Evolutionary conservation across 306 rosid species (phyloP).

Genomic region (Sindora glabra): DNA sequence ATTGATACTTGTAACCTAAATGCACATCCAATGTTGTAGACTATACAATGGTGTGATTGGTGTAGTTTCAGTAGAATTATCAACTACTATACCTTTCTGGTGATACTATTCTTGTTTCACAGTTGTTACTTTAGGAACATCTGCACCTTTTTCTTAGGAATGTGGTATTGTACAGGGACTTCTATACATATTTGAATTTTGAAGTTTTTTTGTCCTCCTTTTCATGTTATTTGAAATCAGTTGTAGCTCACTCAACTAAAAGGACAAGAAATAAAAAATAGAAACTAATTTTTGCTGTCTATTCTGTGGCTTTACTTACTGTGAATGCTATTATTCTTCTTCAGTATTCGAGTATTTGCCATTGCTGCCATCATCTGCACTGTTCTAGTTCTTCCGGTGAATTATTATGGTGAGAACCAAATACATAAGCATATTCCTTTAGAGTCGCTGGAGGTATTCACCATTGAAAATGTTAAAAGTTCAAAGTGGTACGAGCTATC

Average conservation of each 20-base stretch:
- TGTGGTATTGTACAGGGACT: background rate
- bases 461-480: conserved; percentile 72
- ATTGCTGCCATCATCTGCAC: conserved; percentile 61
- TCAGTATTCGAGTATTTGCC: conserved; percentile 72
- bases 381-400: conserved; percentile 80
- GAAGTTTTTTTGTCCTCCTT: no score
- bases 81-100: background rate
- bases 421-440: conserved; percentile 42
- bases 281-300: conserved; percentile 8
- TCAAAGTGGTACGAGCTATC: conserved; percentile 60
- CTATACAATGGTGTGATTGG: no score
- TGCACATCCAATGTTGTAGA: no score
- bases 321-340: conserved; percentile 14
- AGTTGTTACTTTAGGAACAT: background rate
- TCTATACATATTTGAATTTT: background rate
- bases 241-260: background rate
- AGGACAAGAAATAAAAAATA: background rate
- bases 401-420: conserved; percentile 57
- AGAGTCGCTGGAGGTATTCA: conserved; percentile 67
- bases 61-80: background rate
- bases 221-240: background rate
- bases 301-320: conserved; percentile 24
- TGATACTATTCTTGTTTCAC: background rate
- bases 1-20: background rate
- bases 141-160: background rate